phyloP scores from a whole-genome alignment of 2,329 filamentous ascomycete species.

The Aspergillus sp. region DNA sequence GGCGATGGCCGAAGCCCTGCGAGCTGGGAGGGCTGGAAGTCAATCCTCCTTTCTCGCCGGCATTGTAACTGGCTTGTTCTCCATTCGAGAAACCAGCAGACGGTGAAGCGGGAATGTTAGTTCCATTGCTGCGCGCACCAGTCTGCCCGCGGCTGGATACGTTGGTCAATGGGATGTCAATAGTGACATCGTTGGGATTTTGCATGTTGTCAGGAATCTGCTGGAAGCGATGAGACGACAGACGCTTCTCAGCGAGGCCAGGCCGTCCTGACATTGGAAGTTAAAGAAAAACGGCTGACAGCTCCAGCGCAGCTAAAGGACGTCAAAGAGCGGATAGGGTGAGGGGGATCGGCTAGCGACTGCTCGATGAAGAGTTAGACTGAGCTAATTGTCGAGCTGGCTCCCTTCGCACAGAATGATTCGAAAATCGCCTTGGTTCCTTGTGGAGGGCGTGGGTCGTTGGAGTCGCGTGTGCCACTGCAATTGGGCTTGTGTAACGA shows the following conservation, averaged over 20 bases:
- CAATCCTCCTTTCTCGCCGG: slow-evolving; percentile 33
- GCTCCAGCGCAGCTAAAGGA: slow-evolving; percentile 3
- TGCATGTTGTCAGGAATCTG: slow-evolving; percentile 44
- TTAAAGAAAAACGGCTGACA: slow-evolving; percentile 7
- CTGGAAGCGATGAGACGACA: slow-evolving; percentile 48
- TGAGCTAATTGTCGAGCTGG: not conserved
- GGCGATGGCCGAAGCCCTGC: slow-evolving; percentile 19
- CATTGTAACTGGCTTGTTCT: slow-evolving; percentile 27
- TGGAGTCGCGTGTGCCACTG: slow-evolving; percentile 1
- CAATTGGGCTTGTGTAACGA: slow-evolving; percentile 1
- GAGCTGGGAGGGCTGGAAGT: slow-evolving; percentile 18
- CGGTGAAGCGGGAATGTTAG: slow-evolving; percentile 32
- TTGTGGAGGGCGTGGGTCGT: slow-evolving; percentile 10
- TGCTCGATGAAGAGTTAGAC: slow-evolving; percentile 4
- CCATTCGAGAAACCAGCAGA: slow-evolving; percentile 24
- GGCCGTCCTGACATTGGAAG: slow-evolving; percentile 34
- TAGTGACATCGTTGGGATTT: slow-evolving; percentile 55
- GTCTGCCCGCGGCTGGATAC: slow-evolving; percentile 52
- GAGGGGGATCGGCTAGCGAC: slow-evolving; percentile 6
- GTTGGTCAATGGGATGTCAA: slow-evolving; percentile 62
- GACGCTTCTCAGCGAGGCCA: slow-evolving; percentile 40
- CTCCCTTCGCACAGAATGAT: not conserved
- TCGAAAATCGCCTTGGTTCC: not conserved
- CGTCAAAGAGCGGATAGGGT: slow-evolving; percentile 4
- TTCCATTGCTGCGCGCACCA: slow-evolving; percentile 42